Conservation (phyloP, 2,329 filamentous ascomycete species). For the Colletotrichum magnum region DNA sequence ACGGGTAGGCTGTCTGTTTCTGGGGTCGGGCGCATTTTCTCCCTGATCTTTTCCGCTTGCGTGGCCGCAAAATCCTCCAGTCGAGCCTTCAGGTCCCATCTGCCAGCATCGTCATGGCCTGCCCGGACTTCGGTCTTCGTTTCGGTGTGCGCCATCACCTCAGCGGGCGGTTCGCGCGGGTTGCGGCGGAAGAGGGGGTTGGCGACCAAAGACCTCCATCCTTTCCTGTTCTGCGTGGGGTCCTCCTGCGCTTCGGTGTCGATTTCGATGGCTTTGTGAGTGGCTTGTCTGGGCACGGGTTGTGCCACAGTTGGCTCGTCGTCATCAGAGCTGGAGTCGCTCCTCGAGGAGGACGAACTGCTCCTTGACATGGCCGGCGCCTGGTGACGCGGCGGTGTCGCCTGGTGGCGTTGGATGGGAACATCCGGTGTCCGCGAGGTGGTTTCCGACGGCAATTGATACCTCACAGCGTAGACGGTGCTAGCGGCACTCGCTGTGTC, state of each 20-base stretch:
- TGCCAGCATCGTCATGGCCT: slow-evolving; percentile 47
- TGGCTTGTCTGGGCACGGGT: slow-evolving; percentile 35
- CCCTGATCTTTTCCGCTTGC: slow-evolving; percentile 72
- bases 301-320: slow-evolving; percentile 42
- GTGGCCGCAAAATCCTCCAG: slow-evolving; percentile 73
- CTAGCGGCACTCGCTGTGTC: slow-evolving; percentile 76
- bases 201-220: slow-evolving; percentile 51
- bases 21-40: slow-evolving; percentile 67
- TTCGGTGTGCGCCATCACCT: slow-evolving; percentile 30
- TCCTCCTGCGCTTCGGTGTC: slow-evolving; percentile 48
- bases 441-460: slow-evolving; percentile 70
- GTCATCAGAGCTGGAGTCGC: slow-evolving; percentile 40
- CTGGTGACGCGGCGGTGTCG: slow-evolving; percentile 14
- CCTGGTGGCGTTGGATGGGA: slow-evolving; percentile 21
- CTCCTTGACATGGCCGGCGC: slow-evolving; percentile 23
- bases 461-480: slow-evolving; percentile 74
- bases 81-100: slow-evolving; percentile 71
- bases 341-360: slow-evolving; percentile 24
- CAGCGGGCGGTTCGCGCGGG: slow-evolving; percentile 32
- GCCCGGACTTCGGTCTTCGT: slow-evolving; percentile 35
- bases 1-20: slow-evolving; percentile 70
- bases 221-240: slow-evolving; percentile 40
- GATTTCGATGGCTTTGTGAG: slow-evolving; percentile 28
- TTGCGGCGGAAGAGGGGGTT: slow-evolving; percentile 47
- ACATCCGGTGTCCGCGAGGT: slow-evolving; percentile 44